Evolutionary conservation across 2,329 filamentous ascomycete genomes (phyloP), one percentile per base, ranked within the genome.

Genomic region (Diplocarpon mali): DNA sequence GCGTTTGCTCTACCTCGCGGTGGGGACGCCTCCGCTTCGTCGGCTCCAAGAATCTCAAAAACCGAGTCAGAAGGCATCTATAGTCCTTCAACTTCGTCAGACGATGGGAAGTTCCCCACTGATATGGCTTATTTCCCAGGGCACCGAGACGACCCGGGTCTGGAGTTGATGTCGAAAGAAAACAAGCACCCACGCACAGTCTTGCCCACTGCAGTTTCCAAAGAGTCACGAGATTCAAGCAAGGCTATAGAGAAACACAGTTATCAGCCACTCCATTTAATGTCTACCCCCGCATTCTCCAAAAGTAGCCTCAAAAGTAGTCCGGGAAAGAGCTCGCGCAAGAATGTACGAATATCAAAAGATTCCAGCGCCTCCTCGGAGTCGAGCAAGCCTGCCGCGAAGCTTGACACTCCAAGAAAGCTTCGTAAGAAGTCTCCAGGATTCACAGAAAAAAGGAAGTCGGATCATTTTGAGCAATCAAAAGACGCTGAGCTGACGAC

Each of bases 271-370:
- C 28, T 38, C n/a, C 40, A 43, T 32, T 43, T 43, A 27, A 37
- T 43, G 40, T 43, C 40, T 24, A 43, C 40, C 11, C 40, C 40
- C 17, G 24, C 34, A 20, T 43, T 43, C 16, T 43, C 40, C 5
- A 43, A 20, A 14, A 16, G 9, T 13, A 37, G 14, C 17, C 7
- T 24, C n/a, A 43, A 31, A 13, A 8, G 10, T 13, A 37, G 13
- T 13, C 5, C 34, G 17, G 12, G 34, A 2, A 43, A 31, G 12
- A 38, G 34, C n/a, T 32, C 34, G 5, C 34, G 35, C 16, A 43
- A 31, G 40, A 43, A 38, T 15, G 13, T 24, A 9, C 36, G 34
- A 31, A 15, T 20, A n/a, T 43, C 40, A 6, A 43, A 43, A 27
- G 40, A 43, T 24, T 43, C 34, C 27, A 31, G 31, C 11, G n/a